phyloP scores from a whole-genome alignment of 495 filamentous ascomycete genomes.

The Aspergillus sclerotiicarbonarius region DNA sequence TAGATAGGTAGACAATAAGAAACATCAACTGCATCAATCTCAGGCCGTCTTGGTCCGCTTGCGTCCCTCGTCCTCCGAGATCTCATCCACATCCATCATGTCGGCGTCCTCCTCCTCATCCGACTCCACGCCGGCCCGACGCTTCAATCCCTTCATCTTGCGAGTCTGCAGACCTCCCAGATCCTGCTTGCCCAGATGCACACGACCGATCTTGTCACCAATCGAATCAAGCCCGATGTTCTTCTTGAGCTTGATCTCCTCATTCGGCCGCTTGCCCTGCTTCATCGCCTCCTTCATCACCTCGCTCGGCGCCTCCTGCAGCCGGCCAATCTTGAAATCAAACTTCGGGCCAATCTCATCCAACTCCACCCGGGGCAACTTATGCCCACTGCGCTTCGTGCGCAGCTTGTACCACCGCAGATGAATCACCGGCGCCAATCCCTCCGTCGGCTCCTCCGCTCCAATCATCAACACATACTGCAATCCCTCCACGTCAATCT shows the following conservation, averaged over 20 bases:
- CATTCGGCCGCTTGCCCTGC: slow-evolving; percentile 67
- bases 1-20: slow-evolving; percentile 28
- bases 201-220: slow-evolving; percentile 92
- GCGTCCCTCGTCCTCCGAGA: slow-evolving; percentile 39
- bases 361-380: slow-evolving; percentile 83
- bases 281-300: slow-evolving; percentile 88
- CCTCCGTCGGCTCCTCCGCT: slow-evolving; percentile 70
- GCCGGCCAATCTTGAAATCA: slow-evolving; percentile 83
- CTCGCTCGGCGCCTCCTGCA: slow-evolving; percentile 70
- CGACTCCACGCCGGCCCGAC: slow-evolving; percentile 58
- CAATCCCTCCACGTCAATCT: slow-evolving; percentile 90
- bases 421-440: slow-evolving; percentile 67
- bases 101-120: slow-evolving; percentile 41
- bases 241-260: slow-evolving; percentile 74
- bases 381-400: slow-evolving; percentile 83
- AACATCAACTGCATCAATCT: slow-evolving; percentile 7
- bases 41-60: slow-evolving; percentile 40
- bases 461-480: slow-evolving; percentile 80
- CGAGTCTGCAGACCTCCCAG: slow-evolving; percentile 83
- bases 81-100: slow-evolving; percentile 46
- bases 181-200: slow-evolving; percentile 91
- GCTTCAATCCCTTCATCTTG: slow-evolving; percentile 99
- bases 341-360: slow-evolving; percentile 95
- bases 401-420: slow-evolving; percentile 79
- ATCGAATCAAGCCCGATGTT: slow-evolving; percentile 88